Percentiles rank a stretch among this genome's conserved stretches.
Evolutionary conservation across 768 basidiomycete genomes (phyloP).

Genomic region (Lactarius indigo): DNA sequence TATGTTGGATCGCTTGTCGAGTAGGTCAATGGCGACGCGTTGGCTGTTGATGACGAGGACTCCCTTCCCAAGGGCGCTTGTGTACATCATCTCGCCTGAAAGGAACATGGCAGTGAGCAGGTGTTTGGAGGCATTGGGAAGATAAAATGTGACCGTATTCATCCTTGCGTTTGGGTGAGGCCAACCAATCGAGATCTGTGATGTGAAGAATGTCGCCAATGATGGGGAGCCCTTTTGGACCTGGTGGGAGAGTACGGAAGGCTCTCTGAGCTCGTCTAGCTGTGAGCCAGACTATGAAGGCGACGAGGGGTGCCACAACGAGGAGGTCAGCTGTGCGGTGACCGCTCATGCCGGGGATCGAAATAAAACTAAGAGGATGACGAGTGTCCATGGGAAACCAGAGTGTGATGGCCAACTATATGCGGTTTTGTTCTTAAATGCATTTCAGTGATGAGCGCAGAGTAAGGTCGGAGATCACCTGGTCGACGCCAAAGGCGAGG

Average conservation of each 20-base stretch:
- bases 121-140: background rate
- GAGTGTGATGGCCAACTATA: too few relatives aligned
- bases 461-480: too few relatives aligned
- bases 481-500: too few relatives aligned
- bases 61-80: conserved; percentile 30
- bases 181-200: background rate
- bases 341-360: too few relatives aligned
- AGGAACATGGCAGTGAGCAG: background rate
- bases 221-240: background rate
- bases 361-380: too few relatives aligned
- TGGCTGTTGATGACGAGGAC: conserved; percentile 33
- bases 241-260: background rate
- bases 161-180: too few relatives aligned
- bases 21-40: conserved; percentile 26
- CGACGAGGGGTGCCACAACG: too few relatives aligned
- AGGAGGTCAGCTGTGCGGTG: too few relatives aligned
- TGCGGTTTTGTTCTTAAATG: too few relatives aligned
- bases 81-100: conserved; percentile 31
- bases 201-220: background rate
- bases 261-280: background rate
- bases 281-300: background rate
- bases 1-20: conserved; percentile 24
- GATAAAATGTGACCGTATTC: too few relatives aligned
- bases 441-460: too few relatives aligned
- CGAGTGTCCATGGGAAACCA: too few relatives aligned